Evolutionary conservation across 2,329 filamentous ascomycete genomes (phyloP), one percentile per base, ranked within the genome.

Genomic region (Beauveria medogensis): DNA sequence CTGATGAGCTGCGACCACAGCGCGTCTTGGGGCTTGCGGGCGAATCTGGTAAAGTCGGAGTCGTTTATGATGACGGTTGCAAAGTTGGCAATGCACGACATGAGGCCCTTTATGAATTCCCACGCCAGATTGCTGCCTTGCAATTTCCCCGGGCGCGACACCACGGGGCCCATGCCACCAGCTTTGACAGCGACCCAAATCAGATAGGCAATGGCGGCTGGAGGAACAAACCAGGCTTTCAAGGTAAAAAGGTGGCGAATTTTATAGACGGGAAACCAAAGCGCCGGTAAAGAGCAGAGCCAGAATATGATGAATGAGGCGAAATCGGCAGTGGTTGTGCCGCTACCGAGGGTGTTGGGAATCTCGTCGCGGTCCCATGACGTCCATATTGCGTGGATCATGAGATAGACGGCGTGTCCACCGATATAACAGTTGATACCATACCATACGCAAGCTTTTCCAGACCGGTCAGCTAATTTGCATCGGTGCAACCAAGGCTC

Each of bases 71-170:
- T 94, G 34, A 96, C 80, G 0, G 92, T 91, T 1, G 91, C 89
- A 70, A 96, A 96, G 76, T 96, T 96, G 68, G 90, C 89, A 65
- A 97, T 91, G 4, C 90, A 87, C 34, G 83, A 87, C 91, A 96
- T 96, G 74, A 96, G 86, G 41, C 91, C 91, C 63, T 87, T 87
- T 62, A 97, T 82, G 62, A 96, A 86, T 26, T 85, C 83, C 92
- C 92, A 97, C 1, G 80, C 91, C 3, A 96, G 80, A 0, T 80
- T 80, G 63, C 83, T 87, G 30, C 92, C 92, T 3, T 83, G 74
- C 5, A 84, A 73, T 3, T 76, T 82, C 47, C 83, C 81, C 0
- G 81, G 77, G 69, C 93, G 88, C 62, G 86, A 80, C 22, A 96
- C 81, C 65, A 97, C 90, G 1, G 91, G 91, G 2, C 92, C 92